Base-by-base conservation (phyloP, 169 alveolate species). In the Hepatocystis sp. region DNA sequence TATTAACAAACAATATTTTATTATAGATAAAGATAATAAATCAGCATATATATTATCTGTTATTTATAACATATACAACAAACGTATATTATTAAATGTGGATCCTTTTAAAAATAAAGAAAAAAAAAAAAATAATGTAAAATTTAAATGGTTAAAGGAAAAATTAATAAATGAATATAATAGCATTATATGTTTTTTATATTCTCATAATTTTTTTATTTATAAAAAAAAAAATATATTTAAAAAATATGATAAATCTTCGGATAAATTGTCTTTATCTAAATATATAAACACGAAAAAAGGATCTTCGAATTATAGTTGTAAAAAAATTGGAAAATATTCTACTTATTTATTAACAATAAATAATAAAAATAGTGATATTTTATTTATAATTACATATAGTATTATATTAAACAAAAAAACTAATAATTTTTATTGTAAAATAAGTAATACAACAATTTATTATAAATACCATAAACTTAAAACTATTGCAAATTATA, bases 401-500 rank as follows among this genome's bases (percentile, higher is more conserved):
- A 28, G 8, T 32, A 21, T 53, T n/a, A n/a, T n/a, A n/a, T n/a
- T n/a, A n/a, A n/a, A 8, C 32, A 19, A n/a, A 21, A 5, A 4
- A 40, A 8, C 11, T 53, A 34, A 1, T 4, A 1, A 34, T 17
- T 25, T 11, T n/a, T 58, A 58, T 25, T 17, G 4, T 44, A 15
- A 15, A 25, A 30, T 21, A 46, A 39, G 58, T 19, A 32, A 13
- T 5, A 25, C 4, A 36, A 47, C 44, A 36, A 19, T 36, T 13
- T 21, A 27, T 25, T 47, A 27, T 39, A 17, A 30, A 0, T 71
- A 44, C 44, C 34, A 44, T 21, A 71, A 63, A 25, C 8, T 47
- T n/a, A 71, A 71, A 58, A 27, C 78, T 25, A 36, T 71, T 19
- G 58, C 42, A 32, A 76, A 71, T 52, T 71, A 58, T 64, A 71